Base-by-base conservation (phyloP, 148 eudicot species). In the Beta vulgaris region DNA sequence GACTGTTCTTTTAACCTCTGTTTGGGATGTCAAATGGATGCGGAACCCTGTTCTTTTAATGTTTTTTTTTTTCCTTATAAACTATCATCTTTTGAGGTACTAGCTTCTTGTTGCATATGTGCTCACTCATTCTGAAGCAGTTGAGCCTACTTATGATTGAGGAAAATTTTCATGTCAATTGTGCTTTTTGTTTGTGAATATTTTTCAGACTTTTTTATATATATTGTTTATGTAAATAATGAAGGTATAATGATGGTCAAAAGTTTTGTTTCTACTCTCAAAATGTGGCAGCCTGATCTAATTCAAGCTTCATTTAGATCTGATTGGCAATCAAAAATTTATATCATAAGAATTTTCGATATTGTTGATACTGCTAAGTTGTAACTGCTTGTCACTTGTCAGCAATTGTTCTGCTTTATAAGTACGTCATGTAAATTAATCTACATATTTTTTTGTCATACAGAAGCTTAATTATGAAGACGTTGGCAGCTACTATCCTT, bases 401-500 rank as follows among this genome's bases (percentile, higher is more conserved):
- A 32, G 61, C 26, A 21, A 18, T 25, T 21, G 6, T 3, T 39
- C n/a, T n/a, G n/a, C 31, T 37, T 34, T 40, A n/a, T 57, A 19
- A 55, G 28, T 37, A 37, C 34, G 8, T 67, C 12, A 2, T 31
- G 43, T 34, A 69, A 59, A 10, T 44, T 34, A 7, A 54, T 69
- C 32, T 19, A 48, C 42, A 42, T 37, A 48, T 26, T 3, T 6
- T 23, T 55, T 63, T 39, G 26, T 67, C 40, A 21, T 54, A n/a
- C 57, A 63, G 83, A 68, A 44, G 78, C 66, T 63, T n/a, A 69
- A 39, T 15, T 37, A 69, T 74, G 32, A 44, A 42, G 51, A 65
- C 29, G 34, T 13, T 71, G 54, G 71, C 37, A 70, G 35, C 21
- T 36, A 25, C 26, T 49, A 72, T 26, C 31, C 61, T 69, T 74